Conservation (phyloP, 345 rosid species). For the Turritis glabra region DNA sequence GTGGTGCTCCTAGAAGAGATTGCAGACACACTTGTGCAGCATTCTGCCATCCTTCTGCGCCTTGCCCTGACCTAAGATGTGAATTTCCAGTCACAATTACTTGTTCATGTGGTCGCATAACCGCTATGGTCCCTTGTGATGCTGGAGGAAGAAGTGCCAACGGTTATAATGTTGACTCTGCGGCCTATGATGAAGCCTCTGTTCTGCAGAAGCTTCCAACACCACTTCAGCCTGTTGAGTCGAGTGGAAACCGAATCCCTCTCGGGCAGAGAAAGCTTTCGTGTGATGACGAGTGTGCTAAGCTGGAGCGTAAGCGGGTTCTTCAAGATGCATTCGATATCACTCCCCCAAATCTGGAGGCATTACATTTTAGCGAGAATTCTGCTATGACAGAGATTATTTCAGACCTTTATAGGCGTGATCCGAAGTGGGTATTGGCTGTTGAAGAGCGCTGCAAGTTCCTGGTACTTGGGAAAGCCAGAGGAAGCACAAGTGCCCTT, state of each 20-base stretch:
- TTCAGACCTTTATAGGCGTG: conserved; percentile 82
- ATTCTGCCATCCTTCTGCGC: conserved; percentile 74
- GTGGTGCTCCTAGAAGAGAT: conserved; percentile 93
- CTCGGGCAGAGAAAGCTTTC: conserved; percentile 88
- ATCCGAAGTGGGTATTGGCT: conserved; percentile 86
- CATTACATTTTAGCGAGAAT: conserved; percentile 89
- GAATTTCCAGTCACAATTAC: conserved; percentile 66
- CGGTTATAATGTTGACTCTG: conserved; percentile 38
- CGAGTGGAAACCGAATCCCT: conserved; percentile 54
- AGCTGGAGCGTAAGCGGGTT: conserved; percentile 82
- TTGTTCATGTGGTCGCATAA: conserved; percentile 86
- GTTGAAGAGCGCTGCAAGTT: conserved; percentile 95
- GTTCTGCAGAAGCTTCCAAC: conserved; percentile 64
- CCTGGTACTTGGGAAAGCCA: conserved; percentile 82
- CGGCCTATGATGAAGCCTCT: conserved; percentile 64
- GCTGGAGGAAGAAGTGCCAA: conserved; percentile 72
- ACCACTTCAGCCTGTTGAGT: conserved; percentile 73
- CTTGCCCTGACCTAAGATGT: conserved; percentile 90
- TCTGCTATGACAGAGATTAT: conserved; percentile 67
- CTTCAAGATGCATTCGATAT: conserved; percentile 97
- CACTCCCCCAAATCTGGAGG: conserved; percentile 65
- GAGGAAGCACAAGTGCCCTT: conserved; percentile 52
- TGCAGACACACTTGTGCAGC: conserved; percentile 88
- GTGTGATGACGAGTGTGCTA: conserved; percentile 90
- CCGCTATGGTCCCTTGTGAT: conserved; percentile 81